These are phyloP conservation scores for Colletotrichum brevisporum DNA, from an alignment of 2,329 filamentous ascomycete species.

Conservation along the genomic window DNA sequence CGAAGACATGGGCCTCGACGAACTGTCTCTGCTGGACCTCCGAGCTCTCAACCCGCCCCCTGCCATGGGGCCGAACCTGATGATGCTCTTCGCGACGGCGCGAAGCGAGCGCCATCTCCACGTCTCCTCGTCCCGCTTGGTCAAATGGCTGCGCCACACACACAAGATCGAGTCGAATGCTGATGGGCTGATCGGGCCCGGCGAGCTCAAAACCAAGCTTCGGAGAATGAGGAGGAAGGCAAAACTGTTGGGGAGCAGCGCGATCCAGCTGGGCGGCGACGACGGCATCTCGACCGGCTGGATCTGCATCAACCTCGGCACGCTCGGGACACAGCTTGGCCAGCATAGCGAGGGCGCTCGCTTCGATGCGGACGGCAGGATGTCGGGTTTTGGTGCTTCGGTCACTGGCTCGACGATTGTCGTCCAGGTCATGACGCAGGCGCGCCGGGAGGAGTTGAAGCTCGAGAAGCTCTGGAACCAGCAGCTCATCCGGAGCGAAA, in stretches of 20 bases:
- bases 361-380: conserved; percentile 65
- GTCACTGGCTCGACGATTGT: conserved; percentile 66
- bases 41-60: conserved; percentile 87
- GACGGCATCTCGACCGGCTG: conserved; percentile 94
- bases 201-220: conserved; percentile 91
- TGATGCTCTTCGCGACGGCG: conserved; percentile 94
- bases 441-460: conserved; percentile 65
- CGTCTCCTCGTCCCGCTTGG: conserved; percentile 89
- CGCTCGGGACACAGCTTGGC: conserved; percentile 69
- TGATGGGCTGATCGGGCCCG: conserved; percentile 89
- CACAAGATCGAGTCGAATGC: conserved; percentile 83
- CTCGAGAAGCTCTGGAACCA: conserved; percentile 67
- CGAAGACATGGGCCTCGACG: conserved; percentile 88
- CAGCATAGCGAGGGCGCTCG: conserved; percentile 60
- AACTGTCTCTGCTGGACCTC: conserved; percentile 85
- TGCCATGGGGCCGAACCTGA: conserved; percentile 86
- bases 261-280: conserved; percentile 74
- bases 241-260: conserved; percentile 81
- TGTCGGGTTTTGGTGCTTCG: conserved; percentile 82
- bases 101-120: conserved; percentile 95
- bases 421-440: conserved; percentile 71
- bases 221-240: conserved; percentile 84
- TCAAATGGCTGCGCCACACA: conserved; percentile 84
- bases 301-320: conserved; percentile 93
- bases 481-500: conserved; percentile 52